Evolutionary conservation across 441 rosid genomes (phyloP).

Genomic region (Francoa sonchifolia): DNA sequence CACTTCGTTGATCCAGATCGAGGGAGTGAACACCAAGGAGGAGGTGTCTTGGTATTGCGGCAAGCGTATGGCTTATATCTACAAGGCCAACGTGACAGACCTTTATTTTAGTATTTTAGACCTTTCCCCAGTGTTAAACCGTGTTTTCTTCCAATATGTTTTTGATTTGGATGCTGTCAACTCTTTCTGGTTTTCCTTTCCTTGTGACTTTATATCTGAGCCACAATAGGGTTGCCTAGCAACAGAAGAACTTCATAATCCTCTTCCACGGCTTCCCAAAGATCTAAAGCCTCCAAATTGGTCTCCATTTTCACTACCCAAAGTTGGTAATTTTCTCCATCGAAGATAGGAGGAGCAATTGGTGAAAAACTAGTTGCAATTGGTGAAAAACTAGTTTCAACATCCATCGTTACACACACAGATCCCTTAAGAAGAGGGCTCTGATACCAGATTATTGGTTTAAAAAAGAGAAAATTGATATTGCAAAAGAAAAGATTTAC

Average conservation of each 20-base stretch:
- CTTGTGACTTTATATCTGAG: background rate
- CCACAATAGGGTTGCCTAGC: background rate
- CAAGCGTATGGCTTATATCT: background rate
- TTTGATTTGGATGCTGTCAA: no score
- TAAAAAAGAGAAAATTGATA: no score
- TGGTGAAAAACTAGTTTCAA: no score
- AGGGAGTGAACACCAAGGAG: no score
- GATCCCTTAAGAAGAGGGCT: background rate
- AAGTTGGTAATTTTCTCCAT: background rate
- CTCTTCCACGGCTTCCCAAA: slow-evolving; percentile 2
- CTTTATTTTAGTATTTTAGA: no score
- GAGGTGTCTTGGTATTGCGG: no score
- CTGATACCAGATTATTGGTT: background rate
- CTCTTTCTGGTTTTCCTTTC: slow-evolving; percentile 1
- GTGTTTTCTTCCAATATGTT: no score
- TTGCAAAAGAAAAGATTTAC: no score
- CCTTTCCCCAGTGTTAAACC: no score
- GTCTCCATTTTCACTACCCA: slow-evolving; percentile 1
- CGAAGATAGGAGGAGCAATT: background rate
- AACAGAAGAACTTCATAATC: background rate
- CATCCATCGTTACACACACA: background rate
- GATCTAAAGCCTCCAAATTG: background rate
- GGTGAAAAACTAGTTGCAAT: background rate
- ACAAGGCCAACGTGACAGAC: background rate
- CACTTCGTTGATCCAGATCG: background rate